Base-by-base conservation (phyloP, 768 basidiomycete species). In the Crucibulum laeve region DNA sequence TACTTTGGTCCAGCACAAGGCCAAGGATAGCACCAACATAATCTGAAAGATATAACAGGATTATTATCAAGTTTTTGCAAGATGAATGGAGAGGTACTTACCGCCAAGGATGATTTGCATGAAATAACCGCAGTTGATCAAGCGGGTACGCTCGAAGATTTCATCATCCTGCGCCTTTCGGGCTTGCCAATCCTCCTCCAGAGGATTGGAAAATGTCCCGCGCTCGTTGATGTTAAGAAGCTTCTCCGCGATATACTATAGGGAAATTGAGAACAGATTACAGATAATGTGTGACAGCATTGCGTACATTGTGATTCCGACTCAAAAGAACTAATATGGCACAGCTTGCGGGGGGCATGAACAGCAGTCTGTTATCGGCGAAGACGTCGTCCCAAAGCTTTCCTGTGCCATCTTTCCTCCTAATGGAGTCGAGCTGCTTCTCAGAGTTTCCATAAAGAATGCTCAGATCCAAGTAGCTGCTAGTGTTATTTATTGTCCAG, bases 1-100 rank as follows among this genome's bases (percentile, higher is more conserved):
- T 56, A 46, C 63, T 63, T 2, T 79, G 77, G 50, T 89, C 82
- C 24, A 76, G 68, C n/a, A 73, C 76, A 11, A 87, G 72, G 14
- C 81, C 82, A 23, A 90, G 69, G 50, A 90, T 88, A 15, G 76
- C 73, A 14, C 84, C 85, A 14, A 90, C 81, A 48, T 90, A 90
- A 57, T 88, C 87, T 64, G 41, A 4, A 10, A 40, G 18, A 21
- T 4, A n/a, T 4, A 22, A 10, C 0, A 25, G 10, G 10, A 19
- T 19, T 17, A 8, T 19, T n/a, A 37, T 40, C 11, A 10, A 10
- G 8, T 18, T 8, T 19, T 37, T 37, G 19, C 10, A 11, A 25
- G 14, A 5, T 4, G 7, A 18, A 23, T 10, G 38, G 33, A 39
- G 18, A 17, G 25, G 8, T 32, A 46, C 58, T 13, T 48, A 73